These are phyloP conservation scores for Candida khao-thaluensis DNA, from an alignment of 805 yeast genomes.

Conservation along the genomic window DNA sequence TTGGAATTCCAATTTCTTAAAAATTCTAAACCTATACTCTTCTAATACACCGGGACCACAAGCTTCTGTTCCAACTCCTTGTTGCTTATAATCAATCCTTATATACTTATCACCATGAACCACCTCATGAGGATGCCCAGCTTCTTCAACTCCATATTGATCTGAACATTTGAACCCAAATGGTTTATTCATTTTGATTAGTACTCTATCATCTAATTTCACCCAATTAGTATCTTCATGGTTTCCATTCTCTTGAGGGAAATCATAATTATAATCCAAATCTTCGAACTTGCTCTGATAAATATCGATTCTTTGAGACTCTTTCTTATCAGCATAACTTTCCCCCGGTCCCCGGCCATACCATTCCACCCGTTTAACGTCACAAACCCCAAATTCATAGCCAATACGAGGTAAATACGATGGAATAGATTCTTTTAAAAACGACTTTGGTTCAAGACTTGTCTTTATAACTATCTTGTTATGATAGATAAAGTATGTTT, in stretches of 20 bases:
- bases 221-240: slow-evolving; percentile 31
- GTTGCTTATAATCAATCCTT: slow-evolving; percentile 19
- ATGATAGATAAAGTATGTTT: slow-evolving; percentile 11
- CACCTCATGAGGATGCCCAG: slow-evolving; percentile 17
- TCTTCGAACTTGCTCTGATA: slow-evolving; percentile 14
- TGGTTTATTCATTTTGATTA: slow-evolving; percentile 5
- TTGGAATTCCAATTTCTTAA: background rate
- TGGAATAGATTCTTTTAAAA: slow-evolving; percentile 15
- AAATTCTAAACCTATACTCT: slow-evolving; percentile 12
- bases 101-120: slow-evolving; percentile 13
- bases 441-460: slow-evolving; percentile 8
- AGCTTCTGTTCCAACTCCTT: slow-evolving; percentile 20
- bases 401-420: slow-evolving; percentile 34
- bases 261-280: slow-evolving; percentile 26
- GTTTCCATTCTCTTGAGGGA: slow-evolving; percentile 37
- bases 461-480: slow-evolving; percentile 10
- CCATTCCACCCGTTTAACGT: slow-evolving; percentile 22
- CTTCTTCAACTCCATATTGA: slow-evolving; percentile 16
- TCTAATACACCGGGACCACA: slow-evolving; percentile 18
- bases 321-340: slow-evolving; percentile 29
- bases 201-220: slow-evolving; percentile 10
- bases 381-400: slow-evolving; percentile 21
- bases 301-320: slow-evolving; percentile 25
- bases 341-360: slow-evolving; percentile 36
- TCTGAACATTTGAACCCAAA: slow-evolving; percentile 18